phyloP scores from a whole-genome alignment of 2,329 filamentous ascomycete species.

The Drechslera avenae region DNA sequence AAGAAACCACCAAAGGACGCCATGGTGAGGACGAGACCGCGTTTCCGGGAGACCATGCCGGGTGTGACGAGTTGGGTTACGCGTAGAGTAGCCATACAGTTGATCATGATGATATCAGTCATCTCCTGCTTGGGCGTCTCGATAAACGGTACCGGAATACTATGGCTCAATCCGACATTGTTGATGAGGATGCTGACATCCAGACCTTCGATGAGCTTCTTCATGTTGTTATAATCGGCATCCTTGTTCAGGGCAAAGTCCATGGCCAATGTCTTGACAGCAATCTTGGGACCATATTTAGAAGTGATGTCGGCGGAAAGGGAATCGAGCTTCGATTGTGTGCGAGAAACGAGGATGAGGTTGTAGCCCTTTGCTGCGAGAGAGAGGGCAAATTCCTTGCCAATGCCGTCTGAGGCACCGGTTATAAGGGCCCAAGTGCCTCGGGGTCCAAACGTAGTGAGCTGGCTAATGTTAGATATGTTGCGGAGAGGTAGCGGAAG shows the following conservation, averaged over 20 bases:
- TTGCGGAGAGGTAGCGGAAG: slow-evolving; percentile 4
- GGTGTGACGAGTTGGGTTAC: slow-evolving; percentile 85
- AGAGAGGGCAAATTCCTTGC: slow-evolving; percentile 93
- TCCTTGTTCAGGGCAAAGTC: slow-evolving; percentile 85
- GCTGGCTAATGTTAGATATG: slow-evolving; percentile 50
- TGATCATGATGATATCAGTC: slow-evolving; percentile 90
- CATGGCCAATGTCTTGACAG: slow-evolving; percentile 84
- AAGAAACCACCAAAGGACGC: slow-evolving; percentile 93
- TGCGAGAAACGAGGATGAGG: slow-evolving; percentile 91
- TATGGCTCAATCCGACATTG: slow-evolving; percentile 95
- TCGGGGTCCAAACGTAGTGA: slow-evolving; percentile 86
- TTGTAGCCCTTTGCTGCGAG: slow-evolving; percentile 93
- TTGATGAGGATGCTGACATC: slow-evolving; percentile 91
- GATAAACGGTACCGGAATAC: slow-evolving; percentile 86
- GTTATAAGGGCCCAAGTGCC: slow-evolving; percentile 95
- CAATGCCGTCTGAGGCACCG: slow-evolving; percentile 93
- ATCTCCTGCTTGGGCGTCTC: slow-evolving; percentile 81
- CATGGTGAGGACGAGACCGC: slow-evolving; percentile 93
- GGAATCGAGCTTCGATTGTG: slow-evolving; percentile 83
- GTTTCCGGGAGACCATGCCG: slow-evolving; percentile 80
- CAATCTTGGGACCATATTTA: slow-evolving; percentile 66
- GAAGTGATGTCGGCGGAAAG: slow-evolving; percentile 76
- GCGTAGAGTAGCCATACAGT: slow-evolving; percentile 87
- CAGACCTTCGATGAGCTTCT: slow-evolving; percentile 69
- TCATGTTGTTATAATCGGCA: slow-evolving; percentile 76